Evolutionary conservation across 176 grass and related monocot genomes (phyloP), one percentile per base, ranked within the genome.

Genomic region (Oryza rufipogon): DNA sequence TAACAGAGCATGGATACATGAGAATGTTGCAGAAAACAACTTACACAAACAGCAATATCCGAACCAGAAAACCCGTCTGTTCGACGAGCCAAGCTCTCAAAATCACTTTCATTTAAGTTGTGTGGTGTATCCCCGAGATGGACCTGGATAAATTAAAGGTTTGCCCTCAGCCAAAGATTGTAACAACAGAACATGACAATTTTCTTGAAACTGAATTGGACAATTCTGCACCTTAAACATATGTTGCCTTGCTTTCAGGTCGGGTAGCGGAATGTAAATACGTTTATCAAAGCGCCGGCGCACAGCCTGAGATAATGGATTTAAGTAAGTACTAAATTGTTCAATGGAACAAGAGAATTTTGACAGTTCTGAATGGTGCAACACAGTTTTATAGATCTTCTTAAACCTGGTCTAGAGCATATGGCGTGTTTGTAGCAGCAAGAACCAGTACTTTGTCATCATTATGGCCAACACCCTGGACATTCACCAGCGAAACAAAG

Each of bases 361-460:
- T 64, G 61, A 28, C 44, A 82, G 79, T 23, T 52, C 25, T 23
- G 78, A 75, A 74, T 11, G 52, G 38, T 22, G 38, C 58, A 74
- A 9, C 64, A 54, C 14, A 66, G 71, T 79, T 68, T 61, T 49
- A 77, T 3, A 71, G 39, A 11, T 51, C 26, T 22, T 51, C 26
- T 22, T 28, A 73, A 80, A 98, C 96, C 96, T 98, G 96, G 79
- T 98, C 96, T 33, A 98, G 74, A 78, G 96, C 81, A 90, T 98
- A 98, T 32, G 96, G 96, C 0, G 96, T 98, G 92, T 98, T 98
- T 22, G 96, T 98, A 30, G 96, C 93, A 58, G 96, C 96, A 81
- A 98, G 96, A 93, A 98, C 47, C 8, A 98, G 87, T 80, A 98
- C 96, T 90, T 98, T 98, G 84, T 98, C 88, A 90, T 98, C 96